A percentile compares a stretch with the other conserved stretches of the same genome.
Conservation (phyloP, 768 basidiomycete species). For the Hemileccinum impolitum region DNA sequence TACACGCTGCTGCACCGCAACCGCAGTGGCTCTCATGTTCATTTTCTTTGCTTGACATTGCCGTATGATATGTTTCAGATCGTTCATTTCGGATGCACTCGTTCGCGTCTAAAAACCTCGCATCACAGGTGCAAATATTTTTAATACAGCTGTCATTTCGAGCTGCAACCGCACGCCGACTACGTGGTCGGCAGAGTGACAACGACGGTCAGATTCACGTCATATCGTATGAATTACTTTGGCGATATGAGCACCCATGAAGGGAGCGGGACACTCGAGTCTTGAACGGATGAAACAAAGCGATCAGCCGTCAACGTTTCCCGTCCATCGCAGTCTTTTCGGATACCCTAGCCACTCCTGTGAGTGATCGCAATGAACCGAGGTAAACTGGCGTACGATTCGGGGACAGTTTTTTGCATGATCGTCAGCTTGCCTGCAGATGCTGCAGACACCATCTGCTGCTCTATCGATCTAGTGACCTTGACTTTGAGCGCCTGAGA, state of each 20-base stretch:
- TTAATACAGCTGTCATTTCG: background rate
- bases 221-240: background rate
- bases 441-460: conserved; percentile 86
- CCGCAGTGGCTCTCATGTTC: conserved; percentile 14
- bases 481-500: conserved; percentile 80
- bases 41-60: conserved; percentile 13
- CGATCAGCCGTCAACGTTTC: conserved; percentile 16
- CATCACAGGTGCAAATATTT: background rate
- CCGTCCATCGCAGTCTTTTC: conserved; percentile 14
- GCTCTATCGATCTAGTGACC: conserved; percentile 89
- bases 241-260: conserved; percentile 3
- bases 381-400: conserved; percentile 20
- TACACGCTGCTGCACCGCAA: conserved; percentile 12
- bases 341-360: conserved; percentile 14
- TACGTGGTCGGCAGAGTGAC: background rate
- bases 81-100: background rate
- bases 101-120: conserved; percentile 1
- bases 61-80: conserved; percentile 18
- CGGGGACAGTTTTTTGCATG: conserved; percentile 64
- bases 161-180: background rate
- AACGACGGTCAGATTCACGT: background rate
- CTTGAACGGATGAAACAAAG: background rate
- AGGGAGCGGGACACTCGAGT: background rate
- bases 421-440: conserved; percentile 88
- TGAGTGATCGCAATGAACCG: conserved; percentile 2